A percentile compares a stretch with the other conserved stretches of the same genome.
Conservation (phyloP, 2,329 filamentous ascomycete genomes). For the Pseudogymnoascus sp. region DNA sequence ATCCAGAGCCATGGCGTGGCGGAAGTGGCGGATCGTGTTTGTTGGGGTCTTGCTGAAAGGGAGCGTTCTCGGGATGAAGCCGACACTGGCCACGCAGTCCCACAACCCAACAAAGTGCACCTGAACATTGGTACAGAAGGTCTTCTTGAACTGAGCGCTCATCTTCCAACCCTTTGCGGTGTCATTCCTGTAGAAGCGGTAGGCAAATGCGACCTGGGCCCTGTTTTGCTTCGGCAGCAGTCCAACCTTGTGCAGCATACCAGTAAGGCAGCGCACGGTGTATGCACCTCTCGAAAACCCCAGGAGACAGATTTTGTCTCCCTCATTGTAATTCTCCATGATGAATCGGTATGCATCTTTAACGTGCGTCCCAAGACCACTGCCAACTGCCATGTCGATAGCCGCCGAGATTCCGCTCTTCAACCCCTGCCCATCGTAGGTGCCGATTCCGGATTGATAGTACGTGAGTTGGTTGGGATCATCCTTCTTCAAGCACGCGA, state of each 20-base stretch:
- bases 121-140: slow-evolving; percentile 35
- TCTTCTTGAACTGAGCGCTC: slow-evolving; percentile 35
- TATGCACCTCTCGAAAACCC: slow-evolving; percentile 43
- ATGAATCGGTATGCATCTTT: slow-evolving; percentile 37
- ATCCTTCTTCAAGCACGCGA: slow-evolving; percentile 36
- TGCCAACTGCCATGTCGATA: slow-evolving; percentile 37
- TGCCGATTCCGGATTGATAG: slow-evolving; percentile 40
- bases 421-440: slow-evolving; percentile 33
- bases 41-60: slow-evolving; percentile 32
- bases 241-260: slow-evolving; percentile 37
- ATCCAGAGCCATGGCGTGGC: slow-evolving; percentile 38
- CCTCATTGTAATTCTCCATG: slow-evolving; percentile 40
- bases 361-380: slow-evolving; percentile 34
- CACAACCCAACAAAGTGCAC: slow-evolving; percentile 38
- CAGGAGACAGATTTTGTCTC: slow-evolving; percentile 40
- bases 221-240: slow-evolving; percentile 57
- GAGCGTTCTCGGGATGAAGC: slow-evolving; percentile 32
- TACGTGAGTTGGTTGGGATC: slow-evolving; percentile 32
- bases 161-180: slow-evolving; percentile 32
- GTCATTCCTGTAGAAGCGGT: slow-evolving; percentile 37
- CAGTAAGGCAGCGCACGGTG: slow-evolving; percentile 40
- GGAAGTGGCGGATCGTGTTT: slow-evolving; percentile 31
- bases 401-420: slow-evolving; percentile 32
- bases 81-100: slow-evolving; percentile 35
- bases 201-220: slow-evolving; percentile 35